Evolutionary conservation across 2,329 filamentous ascomycete species (phyloP).

Genomic region (Paecilomyces formosus): DNA sequence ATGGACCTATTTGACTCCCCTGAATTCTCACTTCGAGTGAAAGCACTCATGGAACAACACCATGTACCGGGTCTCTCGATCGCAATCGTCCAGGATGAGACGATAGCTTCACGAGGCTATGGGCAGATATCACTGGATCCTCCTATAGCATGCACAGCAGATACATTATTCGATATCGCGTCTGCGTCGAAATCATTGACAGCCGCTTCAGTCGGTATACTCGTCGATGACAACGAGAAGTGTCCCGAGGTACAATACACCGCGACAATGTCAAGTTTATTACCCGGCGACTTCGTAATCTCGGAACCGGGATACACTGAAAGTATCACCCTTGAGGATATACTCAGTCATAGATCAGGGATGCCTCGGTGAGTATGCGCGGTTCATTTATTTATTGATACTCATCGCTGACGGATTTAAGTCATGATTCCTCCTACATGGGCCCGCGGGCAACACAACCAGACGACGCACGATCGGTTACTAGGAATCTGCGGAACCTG

Average conservation of each 20-base stretch:
- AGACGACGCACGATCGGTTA: slow-evolving; percentile 28
- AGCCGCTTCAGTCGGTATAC: slow-evolving; percentile 24
- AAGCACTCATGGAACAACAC: slow-evolving; percentile 8
- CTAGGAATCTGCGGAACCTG: slow-evolving; percentile 41
- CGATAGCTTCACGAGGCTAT: slow-evolving; percentile 6
- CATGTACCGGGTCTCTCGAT: slow-evolving; percentile 13
- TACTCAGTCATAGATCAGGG: slow-evolving; percentile 47
- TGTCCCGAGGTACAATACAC: slow-evolving; percentile 38
- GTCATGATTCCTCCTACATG: slow-evolving; percentile 25
- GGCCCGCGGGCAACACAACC: slow-evolving; percentile 19
- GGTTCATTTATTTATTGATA: background rate
- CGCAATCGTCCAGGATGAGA: slow-evolving; percentile 8
- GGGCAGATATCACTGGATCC: slow-evolving; percentile 10
- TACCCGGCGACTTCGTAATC: slow-evolving; percentile 48
- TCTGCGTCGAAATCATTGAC: slow-evolving; percentile 18
- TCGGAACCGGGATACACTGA: slow-evolving; percentile 39
- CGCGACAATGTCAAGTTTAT: slow-evolving; percentile 40
- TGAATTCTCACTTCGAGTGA: slow-evolving; percentile 3
- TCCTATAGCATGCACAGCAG: slow-evolving; percentile 10
- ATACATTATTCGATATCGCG: slow-evolving; percentile 18
- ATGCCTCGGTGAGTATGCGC: slow-evolving; percentile 36
- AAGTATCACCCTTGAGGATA: slow-evolving; percentile 48
- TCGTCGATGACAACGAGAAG: slow-evolving; percentile 34
- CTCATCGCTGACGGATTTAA: too few species aligned
- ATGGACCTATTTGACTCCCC: slow-evolving; percentile 7